phyloP scores from a whole-genome alignment of 192 early-diverging fungal genomes.

The Linnemannia schmuckeri region DNA sequence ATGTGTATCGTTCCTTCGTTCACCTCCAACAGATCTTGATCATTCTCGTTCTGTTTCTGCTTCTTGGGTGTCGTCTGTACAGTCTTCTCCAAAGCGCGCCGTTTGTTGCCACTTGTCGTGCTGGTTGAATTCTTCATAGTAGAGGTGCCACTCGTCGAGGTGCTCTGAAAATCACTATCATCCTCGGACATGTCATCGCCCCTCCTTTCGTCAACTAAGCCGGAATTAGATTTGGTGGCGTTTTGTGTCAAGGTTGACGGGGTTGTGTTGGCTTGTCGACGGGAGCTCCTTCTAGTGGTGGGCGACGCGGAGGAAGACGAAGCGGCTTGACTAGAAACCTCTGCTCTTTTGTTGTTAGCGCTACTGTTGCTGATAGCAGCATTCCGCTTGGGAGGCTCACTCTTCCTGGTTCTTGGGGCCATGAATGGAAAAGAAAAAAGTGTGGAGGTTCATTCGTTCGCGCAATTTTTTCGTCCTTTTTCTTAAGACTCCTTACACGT shows the following conservation, averaged over 20 bases:
- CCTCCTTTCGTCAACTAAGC: not conserved
- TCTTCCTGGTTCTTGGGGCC: slow-evolving; percentile 21
- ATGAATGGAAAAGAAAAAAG: not conserved
- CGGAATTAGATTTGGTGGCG: slow-evolving; percentile 35
- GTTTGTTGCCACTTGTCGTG: not conserved
- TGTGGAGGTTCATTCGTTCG: not conserved
- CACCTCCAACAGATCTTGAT: too few relatives aligned
- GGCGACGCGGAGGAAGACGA: not conserved
- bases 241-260: slow-evolving; percentile 24
- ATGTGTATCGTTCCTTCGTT: not conserved
- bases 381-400: not conserved
- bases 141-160: not conserved
- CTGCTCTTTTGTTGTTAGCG: not conserved
- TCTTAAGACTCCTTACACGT: not conserved
- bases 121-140: not conserved
- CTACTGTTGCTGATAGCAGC: not conserved
- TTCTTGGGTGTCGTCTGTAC: not conserved
- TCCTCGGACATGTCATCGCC: slow-evolving; percentile 8
- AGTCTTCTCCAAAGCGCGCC: not conserved
- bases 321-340: not conserved
- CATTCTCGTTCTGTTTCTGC: not conserved
- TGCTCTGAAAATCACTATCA: slow-evolving; percentile 21
- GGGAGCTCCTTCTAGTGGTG: not conserved
- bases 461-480: not conserved
- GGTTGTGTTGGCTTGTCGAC: not conserved